These are phyloP conservation scores for Pythium grandisporangium DNA, from an alignment of 352 stramenopile species.

Conservation along the genomic window DNA sequence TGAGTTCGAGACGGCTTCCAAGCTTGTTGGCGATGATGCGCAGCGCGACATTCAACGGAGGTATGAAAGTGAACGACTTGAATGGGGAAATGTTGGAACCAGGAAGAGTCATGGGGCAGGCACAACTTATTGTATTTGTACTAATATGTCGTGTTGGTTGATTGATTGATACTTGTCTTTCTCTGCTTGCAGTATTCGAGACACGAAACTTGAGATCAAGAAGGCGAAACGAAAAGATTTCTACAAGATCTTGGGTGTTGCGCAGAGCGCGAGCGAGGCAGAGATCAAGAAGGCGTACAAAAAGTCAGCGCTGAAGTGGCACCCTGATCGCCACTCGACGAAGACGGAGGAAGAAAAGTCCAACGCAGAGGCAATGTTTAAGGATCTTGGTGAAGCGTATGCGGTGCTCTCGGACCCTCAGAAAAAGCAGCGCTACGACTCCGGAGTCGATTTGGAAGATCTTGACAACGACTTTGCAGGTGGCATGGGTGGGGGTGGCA, in stretches of 20 bases:
- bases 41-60: slow-evolving; percentile 72
- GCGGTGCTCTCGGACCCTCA: slow-evolving; percentile 91
- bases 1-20: slow-evolving; percentile 86
- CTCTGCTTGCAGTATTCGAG: slow-evolving; percentile 48
- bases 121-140: too few species aligned
- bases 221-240: slow-evolving; percentile 95
- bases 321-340: slow-evolving; percentile 92
- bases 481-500: slow-evolving; percentile 60
- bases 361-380: slow-evolving; percentile 89
- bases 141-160: too few species aligned
- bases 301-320: slow-evolving; percentile 90
- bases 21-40: slow-evolving; percentile 75
- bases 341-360: slow-evolving; percentile 90
- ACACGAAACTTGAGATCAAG: slow-evolving; percentile 90
- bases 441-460: slow-evolving; percentile 90
- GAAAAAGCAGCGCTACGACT: slow-evolving; percentile 93
- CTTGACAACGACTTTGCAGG: slow-evolving; percentile 83
- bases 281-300: slow-evolving; percentile 99
- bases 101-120: too few species aligned
- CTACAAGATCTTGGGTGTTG: slow-evolving; percentile 90
- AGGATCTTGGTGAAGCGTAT: slow-evolving; percentile 96
- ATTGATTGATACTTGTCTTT: neutral
- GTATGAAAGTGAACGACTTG: too few species aligned
- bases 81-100: too few species aligned
- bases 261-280: slow-evolving; percentile 65